phyloP scores from a whole-genome alignment of 2,329 filamentous ascomycete genomes.

The Zymoseptoria tritici region DNA sequence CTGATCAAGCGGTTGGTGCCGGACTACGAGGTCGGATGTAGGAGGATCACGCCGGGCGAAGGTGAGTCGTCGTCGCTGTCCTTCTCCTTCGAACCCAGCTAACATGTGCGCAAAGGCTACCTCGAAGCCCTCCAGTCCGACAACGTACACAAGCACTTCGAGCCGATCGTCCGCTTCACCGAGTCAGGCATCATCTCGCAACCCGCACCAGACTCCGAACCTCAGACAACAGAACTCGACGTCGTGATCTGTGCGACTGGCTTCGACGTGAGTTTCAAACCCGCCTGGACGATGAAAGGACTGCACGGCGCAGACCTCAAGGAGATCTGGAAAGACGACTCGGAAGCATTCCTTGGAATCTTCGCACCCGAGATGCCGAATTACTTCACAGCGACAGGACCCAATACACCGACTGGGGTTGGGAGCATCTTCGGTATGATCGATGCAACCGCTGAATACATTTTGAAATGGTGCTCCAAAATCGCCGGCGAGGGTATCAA shows the following conservation, averaged over 20 bases:
- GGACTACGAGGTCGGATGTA: constrained; percentile 10
- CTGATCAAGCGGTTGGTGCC: constrained; percentile 7
- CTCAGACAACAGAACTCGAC: constrained; percentile 29
- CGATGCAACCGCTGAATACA: constrained; percentile 8
- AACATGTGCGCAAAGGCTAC: not conserved
- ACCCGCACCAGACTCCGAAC: not conserved
- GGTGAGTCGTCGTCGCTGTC: not conserved
- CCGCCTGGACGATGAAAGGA: constrained; percentile 31
- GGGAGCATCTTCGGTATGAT: constrained; percentile 6
- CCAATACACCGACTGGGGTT: constrained; percentile 9
- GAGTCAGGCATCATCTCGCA: constrained; percentile 6
- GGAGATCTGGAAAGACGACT: constrained; percentile 5
- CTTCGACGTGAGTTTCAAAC: constrained; percentile 32
- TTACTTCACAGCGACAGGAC: constrained; percentile 17
- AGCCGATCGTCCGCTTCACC: constrained; percentile 7
- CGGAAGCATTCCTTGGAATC: constrained; percentile 20
- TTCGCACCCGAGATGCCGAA: constrained; percentile 22
- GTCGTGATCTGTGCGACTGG: constrained; percentile 41
- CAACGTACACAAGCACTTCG: constrained; percentile 8
- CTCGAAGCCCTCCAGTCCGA: constrained; percentile 8
- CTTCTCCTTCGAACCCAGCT: not conserved
- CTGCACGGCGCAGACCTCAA: constrained; percentile 17
- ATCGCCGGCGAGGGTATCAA: constrained; percentile 15
- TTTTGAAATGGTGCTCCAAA: constrained; percentile 12
- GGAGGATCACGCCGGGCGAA: constrained; percentile 9